Evolutionary conservation across 208 protist genomes (phyloP).

Genomic region (Trypanosoma caninum): DNA sequence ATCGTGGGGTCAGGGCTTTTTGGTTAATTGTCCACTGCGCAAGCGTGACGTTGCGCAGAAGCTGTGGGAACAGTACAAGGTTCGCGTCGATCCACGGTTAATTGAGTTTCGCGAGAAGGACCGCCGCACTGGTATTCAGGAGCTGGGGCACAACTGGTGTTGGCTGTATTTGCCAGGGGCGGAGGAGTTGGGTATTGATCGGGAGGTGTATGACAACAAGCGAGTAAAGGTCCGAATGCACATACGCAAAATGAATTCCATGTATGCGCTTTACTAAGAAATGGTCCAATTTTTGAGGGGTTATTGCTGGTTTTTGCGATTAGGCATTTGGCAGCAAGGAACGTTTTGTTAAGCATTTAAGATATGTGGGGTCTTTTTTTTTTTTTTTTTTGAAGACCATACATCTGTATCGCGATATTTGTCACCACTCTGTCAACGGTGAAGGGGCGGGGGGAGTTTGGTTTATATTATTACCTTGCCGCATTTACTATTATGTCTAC

Average conservation of each 20-base stretch:
- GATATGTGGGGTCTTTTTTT: not conserved
- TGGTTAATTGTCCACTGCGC: conserved; percentile 87
- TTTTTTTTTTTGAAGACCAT: not conserved
- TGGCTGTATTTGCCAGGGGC: conserved; percentile 91
- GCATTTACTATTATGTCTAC: not conserved
- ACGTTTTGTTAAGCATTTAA: not conserved
- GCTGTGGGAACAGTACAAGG: conserved; percentile 92
- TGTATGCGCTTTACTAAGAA: conserved; percentile 65
- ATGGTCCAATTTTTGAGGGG: not conserved
- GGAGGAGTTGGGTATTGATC: conserved; percentile 85
- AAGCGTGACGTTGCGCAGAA: conserved; percentile 89
- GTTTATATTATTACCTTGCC: not conserved
- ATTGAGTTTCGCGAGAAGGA: conserved; percentile 90
- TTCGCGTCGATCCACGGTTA: conserved; percentile 79
- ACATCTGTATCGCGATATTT: no score
- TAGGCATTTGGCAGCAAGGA: not conserved
- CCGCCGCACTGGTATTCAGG: conserved; percentile 84
- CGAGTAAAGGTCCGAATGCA: conserved; percentile 92
- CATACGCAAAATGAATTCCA: conserved; percentile 80
- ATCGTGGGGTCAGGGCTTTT: conserved; percentile 87
- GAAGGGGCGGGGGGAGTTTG: not conserved
- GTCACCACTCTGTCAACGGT: no score
- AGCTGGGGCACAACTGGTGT: conserved; percentile 92
- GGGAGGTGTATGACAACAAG: conserved; percentile 93
- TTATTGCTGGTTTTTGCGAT: not conserved